Evolutionary conservation across 2,329 filamentous ascomycete genomes (phyloP).

Genomic region (Calonectria leucothoes): DNA sequence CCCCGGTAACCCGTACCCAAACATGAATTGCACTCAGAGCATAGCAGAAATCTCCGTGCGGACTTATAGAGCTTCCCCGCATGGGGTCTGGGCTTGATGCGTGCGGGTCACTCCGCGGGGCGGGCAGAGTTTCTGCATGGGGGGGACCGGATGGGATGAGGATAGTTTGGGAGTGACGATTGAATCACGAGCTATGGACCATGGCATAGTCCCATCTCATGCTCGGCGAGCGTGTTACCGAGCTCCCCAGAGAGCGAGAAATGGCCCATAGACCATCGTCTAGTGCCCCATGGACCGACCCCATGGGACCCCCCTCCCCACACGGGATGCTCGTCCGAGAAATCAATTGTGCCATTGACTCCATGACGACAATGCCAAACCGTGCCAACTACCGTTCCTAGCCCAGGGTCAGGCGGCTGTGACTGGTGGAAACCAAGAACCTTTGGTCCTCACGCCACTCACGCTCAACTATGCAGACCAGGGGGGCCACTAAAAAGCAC

Average conservation of each 20-base stretch:
- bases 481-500: neutral
- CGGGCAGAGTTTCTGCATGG: constrained; percentile 3
- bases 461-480: neutral
- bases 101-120: neutral
- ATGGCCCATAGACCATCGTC: neutral
- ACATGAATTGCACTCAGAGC: neutral
- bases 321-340: neutral
- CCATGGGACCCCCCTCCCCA: neutral
- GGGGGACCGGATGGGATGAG: neutral
- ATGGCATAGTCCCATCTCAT: too few relatives aligned
- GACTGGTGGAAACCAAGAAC: neutral
- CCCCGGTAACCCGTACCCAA: neutral
- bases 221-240: neutral
- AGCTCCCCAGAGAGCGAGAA: neutral
- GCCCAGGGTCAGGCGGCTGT: neutral
- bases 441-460: constrained; percentile 6
- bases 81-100: neutral
- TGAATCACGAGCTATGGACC: neutral
- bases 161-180: neutral
- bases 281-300: neutral
- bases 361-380: neutral
- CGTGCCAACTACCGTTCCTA: constrained; percentile 1
- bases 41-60: neutral
- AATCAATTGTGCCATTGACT: neutral
- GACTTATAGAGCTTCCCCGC: constrained; percentile 9